A percentile compares a stretch with the other conserved stretches of the same genome.
Evolutionary conservation across 768 basidiomycete species (phyloP).

Genomic region (Psilocybe cyanescens): DNA sequence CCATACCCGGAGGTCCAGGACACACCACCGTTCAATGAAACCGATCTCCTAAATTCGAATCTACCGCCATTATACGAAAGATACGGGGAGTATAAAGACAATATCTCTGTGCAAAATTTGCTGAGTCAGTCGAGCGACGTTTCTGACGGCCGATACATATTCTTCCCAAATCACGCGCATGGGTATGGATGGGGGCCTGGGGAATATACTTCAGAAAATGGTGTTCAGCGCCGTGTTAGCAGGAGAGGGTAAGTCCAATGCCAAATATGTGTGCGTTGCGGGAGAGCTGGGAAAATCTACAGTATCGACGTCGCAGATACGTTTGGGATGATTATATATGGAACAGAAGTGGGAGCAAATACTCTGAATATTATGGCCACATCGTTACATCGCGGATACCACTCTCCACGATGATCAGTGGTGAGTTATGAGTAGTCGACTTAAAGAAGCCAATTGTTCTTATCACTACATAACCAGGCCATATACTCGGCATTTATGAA

Average conservation of each 20-base stretch:
- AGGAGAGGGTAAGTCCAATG: constrained; percentile 44
- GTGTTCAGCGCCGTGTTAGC: constrained; percentile 55
- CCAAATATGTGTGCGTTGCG: neutral
- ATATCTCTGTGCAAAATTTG: constrained; percentile 12
- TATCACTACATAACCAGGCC: constrained; percentile 20
- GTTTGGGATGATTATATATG: constrained; percentile 67
- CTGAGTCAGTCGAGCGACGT: constrained; percentile 23
- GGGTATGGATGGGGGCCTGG: constrained; percentile 66
- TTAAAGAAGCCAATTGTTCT: too few relatives aligned
- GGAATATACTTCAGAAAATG: constrained; percentile 64
- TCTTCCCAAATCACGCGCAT: constrained; percentile 49
- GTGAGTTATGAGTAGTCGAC: constrained; percentile 28
- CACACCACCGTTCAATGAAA: neutral
- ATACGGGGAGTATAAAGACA: constrained; percentile 23
- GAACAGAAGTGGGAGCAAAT: constrained; percentile 44
- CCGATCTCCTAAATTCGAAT: neutral
- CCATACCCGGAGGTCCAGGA: constrained; percentile 17
- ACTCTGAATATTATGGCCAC: constrained; percentile 50
- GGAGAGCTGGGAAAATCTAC: too few relatives aligned
- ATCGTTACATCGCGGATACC: constrained; percentile 58
- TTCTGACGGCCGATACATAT: constrained; percentile 44
- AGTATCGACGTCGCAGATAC: constrained; percentile 34
- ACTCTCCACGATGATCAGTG: constrained; percentile 54
- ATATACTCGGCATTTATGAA: constrained; percentile 18
- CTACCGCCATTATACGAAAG: constrained; percentile 23